phyloP scores from a whole-genome alignment of 768 basidiomycete species.

The Mycena latifolia region DNA sequence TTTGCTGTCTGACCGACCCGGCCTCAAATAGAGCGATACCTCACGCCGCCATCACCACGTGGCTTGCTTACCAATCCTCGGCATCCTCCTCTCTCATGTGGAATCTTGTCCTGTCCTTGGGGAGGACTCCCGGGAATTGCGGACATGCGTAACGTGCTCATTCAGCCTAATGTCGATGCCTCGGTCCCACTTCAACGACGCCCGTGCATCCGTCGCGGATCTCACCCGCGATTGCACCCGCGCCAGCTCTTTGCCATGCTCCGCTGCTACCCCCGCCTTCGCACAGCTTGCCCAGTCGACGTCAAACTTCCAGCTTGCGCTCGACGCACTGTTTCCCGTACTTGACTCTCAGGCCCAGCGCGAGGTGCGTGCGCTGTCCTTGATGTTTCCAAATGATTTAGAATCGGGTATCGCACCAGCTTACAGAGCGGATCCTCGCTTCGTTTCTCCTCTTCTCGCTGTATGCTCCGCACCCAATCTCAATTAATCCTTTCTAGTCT shows the following conservation, averaged over 20 bases:
- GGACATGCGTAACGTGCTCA: no score
- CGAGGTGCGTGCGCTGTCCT: slow-evolving; percentile 58
- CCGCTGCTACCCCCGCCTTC: slow-evolving; percentile 82
- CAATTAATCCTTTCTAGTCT: no score
- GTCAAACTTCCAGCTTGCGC: slow-evolving; percentile 85
- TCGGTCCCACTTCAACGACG: not conserved
- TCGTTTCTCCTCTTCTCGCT: slow-evolving; percentile 85
- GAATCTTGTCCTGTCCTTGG: no score
- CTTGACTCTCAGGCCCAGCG: slow-evolving; percentile 65
- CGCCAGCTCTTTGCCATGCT: slow-evolving; percentile 80
- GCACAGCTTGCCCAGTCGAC: slow-evolving; percentile 80
- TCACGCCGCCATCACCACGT: no score
- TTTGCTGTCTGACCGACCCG: no score
- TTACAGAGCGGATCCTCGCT: slow-evolving; percentile 80
- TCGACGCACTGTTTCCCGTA: slow-evolving; percentile 82
- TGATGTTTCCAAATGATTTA: no score
- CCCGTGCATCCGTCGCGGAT: slow-evolving; percentile 69
- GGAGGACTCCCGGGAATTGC: no score
- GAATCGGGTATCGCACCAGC: slow-evolving; percentile 50
- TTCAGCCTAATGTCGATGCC: no score
- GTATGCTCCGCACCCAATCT: no score
- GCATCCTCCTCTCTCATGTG: no score
- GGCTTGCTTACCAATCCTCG: no score
- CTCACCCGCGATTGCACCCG: slow-evolving; percentile 74
- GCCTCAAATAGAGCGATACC: no score